Conservation (phyloP, 1,139 yeast genomes). For the Waltiozyma solani region DNA sequence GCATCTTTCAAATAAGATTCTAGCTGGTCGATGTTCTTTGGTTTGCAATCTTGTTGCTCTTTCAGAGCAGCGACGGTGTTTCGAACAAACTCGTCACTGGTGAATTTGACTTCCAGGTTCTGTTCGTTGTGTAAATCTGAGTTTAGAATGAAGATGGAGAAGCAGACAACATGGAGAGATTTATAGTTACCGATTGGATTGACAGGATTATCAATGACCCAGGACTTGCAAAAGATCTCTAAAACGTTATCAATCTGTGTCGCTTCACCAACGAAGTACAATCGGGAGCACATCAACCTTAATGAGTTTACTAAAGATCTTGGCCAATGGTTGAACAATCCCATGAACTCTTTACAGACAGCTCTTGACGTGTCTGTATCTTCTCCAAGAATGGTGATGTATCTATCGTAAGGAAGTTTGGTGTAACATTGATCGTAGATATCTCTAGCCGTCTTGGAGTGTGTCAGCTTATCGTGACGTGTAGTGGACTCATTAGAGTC, state of each 20-base stretch:
- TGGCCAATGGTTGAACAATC: conserved; percentile 21
- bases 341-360: conserved; percentile 22
- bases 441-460: conserved; percentile 19
- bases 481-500: not conserved
- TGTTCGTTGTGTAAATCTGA: conserved; percentile 54
- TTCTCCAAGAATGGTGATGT: conserved; percentile 27
- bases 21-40: no score
- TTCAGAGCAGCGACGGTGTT: conserved; percentile 40
- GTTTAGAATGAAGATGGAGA: conserved; percentile 64
- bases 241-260: conserved; percentile 73
- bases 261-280: conserved; percentile 76
- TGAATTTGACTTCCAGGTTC: conserved; percentile 25
- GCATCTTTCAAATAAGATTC: conserved; percentile 2
- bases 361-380: conserved; percentile 11
- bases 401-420: conserved; percentile 21
- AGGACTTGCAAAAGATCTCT: conserved; percentile 59
- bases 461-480: not conserved
- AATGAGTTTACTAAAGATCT: conserved; percentile 42
- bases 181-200: conserved; percentile 46
- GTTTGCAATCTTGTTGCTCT: conserved; percentile 23
- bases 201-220: conserved; percentile 40
- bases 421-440: conserved; percentile 22
- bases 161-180: conserved; percentile 63
- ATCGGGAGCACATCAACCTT: conserved; percentile 48
- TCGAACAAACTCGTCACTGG: conserved; percentile 36